Conservation (phyloP, 805 yeast genomes). For the Lachancea sp. region DNA sequence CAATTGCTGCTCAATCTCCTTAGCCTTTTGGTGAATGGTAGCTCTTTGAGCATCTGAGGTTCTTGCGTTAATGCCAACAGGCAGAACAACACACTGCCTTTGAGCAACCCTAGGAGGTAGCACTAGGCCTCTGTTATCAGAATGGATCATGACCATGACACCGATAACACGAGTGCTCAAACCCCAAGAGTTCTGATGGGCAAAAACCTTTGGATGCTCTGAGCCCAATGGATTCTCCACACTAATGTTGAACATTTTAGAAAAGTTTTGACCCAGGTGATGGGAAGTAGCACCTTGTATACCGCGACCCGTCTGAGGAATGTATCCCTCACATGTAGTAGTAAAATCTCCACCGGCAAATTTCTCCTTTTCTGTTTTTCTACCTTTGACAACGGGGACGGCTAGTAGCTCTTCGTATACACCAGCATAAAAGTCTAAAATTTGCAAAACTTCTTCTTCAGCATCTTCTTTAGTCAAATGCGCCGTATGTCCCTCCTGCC, state of each 20-base stretch:
- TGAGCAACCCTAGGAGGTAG: conserved; percentile 96
- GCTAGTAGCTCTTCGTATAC: conserved; percentile 90
- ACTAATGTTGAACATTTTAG: conserved; percentile 93
- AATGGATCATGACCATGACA: conserved; percentile 98
- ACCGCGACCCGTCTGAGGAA: conserved; percentile 98
- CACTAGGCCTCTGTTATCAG: conserved; percentile 97
- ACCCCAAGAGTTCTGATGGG: conserved; percentile 99
- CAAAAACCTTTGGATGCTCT: conserved; percentile 78
- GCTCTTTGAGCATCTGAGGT: conserved; percentile 70
- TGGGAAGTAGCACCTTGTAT: conserved; percentile 99
- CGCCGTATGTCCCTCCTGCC: conserved; percentile 99
- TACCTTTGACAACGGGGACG: conserved; percentile 94
- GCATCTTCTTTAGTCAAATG: conserved; percentile 83
- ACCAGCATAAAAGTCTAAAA: conserved; percentile 77
- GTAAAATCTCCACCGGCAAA: conserved; percentile 97
- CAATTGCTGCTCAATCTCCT: conserved; percentile 59
- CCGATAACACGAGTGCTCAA: conserved; percentile 96
- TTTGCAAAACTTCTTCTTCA: conserved; percentile 72
- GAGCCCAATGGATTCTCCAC: conserved; percentile 94
- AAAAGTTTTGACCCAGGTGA: conserved; percentile 95
- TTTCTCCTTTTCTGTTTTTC: conserved; percentile 94
- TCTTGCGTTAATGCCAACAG: conserved; percentile 90
- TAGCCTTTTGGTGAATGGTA: conserved; percentile 63
- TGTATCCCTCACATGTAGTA: conserved; percentile 93
- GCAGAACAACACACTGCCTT: conserved; percentile 84